phyloP scores from a whole-genome alignment of 352 stramenopile species.

The Globisporangium middletonii region DNA sequence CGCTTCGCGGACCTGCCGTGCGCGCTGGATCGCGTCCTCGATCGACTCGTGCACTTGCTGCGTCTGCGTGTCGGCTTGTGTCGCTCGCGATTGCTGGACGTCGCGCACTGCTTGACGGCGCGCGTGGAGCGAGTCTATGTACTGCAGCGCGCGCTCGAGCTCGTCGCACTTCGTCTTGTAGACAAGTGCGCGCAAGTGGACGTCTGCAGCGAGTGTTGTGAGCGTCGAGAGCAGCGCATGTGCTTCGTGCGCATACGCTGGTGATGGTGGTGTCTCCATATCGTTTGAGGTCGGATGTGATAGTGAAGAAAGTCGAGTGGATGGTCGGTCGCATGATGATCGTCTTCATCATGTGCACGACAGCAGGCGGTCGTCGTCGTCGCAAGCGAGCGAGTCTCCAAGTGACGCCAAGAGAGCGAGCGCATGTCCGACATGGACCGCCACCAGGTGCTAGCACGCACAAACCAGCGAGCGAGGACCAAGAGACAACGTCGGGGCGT shows the following conservation, averaged over 20 bases:
- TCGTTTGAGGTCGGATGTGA: not conserved
- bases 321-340: not conserved
- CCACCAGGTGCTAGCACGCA: too few species aligned
- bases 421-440: too few species aligned
- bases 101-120: not conserved
- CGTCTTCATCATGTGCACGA: not conserved
- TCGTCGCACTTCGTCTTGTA: conserved; percentile 32
- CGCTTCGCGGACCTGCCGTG: conserved; percentile 33
- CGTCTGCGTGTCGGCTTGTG: conserved; percentile 16
- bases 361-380: too few species aligned
- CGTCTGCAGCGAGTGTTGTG: conserved; percentile 18
- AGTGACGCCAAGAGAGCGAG: too few species aligned
- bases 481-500: not conserved
- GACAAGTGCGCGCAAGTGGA: conserved; percentile 22
- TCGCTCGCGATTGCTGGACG: conserved; percentile 5
- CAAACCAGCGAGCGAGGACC: not conserved
- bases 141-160: conserved; percentile 24
- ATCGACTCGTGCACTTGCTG: conserved; percentile 33
- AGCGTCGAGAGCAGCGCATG: conserved; percentile 11
- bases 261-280: not conserved
- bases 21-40: conserved; percentile 39
- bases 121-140: conserved; percentile 7
- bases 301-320: too few species aligned
- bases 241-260: not conserved
- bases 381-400: too few species aligned